phyloP scores from a whole-genome alignment of 2,329 filamentous ascomycete genomes.

The Fusarium drepaniforme region DNA sequence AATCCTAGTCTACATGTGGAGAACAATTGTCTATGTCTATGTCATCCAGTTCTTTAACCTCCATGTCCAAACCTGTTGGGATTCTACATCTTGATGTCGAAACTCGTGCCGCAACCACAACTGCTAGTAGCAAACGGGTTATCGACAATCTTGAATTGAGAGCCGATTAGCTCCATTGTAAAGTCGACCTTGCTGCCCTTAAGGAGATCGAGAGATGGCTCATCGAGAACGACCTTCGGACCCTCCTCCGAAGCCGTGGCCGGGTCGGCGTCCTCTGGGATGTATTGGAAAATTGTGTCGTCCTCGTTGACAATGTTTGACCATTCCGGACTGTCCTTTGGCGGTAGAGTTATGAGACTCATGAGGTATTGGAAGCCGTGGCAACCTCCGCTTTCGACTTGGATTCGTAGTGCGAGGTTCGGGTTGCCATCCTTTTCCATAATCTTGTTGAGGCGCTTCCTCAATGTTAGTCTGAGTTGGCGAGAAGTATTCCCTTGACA shows the following conservation, averaged over 20 bases:
- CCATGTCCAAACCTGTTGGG: background rate
- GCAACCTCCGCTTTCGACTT: constrained; percentile 93
- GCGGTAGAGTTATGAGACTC: constrained; percentile 78
- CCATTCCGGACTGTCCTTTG: constrained; percentile 49
- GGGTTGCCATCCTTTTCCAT: constrained; percentile 80
- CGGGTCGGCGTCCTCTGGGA: constrained; percentile 59
- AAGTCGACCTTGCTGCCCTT: constrained; percentile 97
- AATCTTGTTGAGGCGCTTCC: constrained; percentile 80
- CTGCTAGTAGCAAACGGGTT: constrained; percentile 93
- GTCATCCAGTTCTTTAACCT: constrained; percentile 4
- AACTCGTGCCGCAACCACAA: constrained; percentile 97
- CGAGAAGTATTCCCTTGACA: constrained; percentile 18
- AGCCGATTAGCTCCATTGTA: constrained; percentile 90
- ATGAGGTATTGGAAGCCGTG: constrained; percentile 99
- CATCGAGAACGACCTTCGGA: constrained; percentile 90
- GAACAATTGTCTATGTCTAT: constrained; percentile 21
- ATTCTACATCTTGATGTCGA: constrained; percentile 82
- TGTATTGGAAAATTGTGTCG: constrained; percentile 87
- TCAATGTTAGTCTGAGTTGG: constrained; percentile 20
- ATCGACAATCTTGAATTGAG: constrained; percentile 95
- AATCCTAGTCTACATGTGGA: constrained; percentile 28
- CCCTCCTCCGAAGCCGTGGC: constrained; percentile 46
- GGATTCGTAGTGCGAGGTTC: constrained; percentile 87
- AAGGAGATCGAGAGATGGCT: constrained; percentile 86
- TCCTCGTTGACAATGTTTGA: constrained; percentile 70